Evolutionary conservation across 768 basidiomycete genomes (phyloP), one percentile per base, ranked within the genome.

Genomic region (Lenzites betulinus): DNA sequence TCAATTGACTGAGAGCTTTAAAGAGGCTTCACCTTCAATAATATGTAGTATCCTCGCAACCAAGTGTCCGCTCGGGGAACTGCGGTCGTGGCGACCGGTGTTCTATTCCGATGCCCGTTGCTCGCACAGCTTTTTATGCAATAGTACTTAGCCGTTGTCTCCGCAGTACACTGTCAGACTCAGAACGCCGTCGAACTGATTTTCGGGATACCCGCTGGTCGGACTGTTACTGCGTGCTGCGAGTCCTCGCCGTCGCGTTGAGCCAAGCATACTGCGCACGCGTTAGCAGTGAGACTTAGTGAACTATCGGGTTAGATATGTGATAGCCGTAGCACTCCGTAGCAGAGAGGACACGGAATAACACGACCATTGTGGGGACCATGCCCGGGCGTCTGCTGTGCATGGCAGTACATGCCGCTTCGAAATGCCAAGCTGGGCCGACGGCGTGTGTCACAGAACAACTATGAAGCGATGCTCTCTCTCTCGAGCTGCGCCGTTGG

Each of bases 1-100:
- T 46, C 68, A 18, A 69, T 74, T 48, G 63, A 65, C 30, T 74
- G 47, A 64, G 25, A 16, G 25, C 38, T 36, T 18, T 16, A 6
- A n/a, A n/a, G n/a, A n/a, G n/a, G n/a, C n/a, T n/a, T n/a, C n/a
- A n/a, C 7, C 30, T 33, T 5, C 30, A 5, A 11, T 11, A 33
- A 33, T 4, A 5, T 5, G 30, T 33, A 33, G 30, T 33, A 33
- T 11, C 30, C 11, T 33, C 30, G 30, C 30, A 33, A 33, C 11
- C 30, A 4, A 4, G 6, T 5, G 4, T 33, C 30, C 30, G 4
- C 30, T 33, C 30, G 6, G 30, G 30, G 30, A 4, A 33, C n/a
- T 33, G 30, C 6, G 30, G 30, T 33, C 30, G 11, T 11, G 30
- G n/a, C 30, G 4, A 11, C 30, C 30, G 30, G 4, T 33, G 30